These are phyloP conservation scores for Rutidosis leptorrhynchoides DNA, from an alignment of 129 eudicot species.

Conservation along the genomic window DNA sequence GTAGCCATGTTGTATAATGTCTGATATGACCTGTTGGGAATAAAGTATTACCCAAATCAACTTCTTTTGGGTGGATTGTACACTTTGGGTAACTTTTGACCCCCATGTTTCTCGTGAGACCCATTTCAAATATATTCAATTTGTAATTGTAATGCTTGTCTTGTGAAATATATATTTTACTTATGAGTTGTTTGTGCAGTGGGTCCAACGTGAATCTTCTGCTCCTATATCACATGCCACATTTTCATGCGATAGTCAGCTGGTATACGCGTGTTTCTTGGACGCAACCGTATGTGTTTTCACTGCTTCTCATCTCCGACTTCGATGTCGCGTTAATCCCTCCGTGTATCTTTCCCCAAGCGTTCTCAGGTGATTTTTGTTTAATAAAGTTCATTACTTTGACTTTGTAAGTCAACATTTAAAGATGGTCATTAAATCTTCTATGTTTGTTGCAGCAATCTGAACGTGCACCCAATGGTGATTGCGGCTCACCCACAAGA, in stretches of 20 bases:
- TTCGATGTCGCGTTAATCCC: slow-evolving; percentile 77
- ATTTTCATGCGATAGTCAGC: slow-evolving; percentile 89
- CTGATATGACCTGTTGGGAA: too few species aligned
- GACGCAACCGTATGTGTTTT: slow-evolving; percentile 82
- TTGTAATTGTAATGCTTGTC: too few species aligned
- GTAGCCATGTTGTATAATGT: neutral
- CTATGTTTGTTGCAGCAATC: slow-evolving; percentile 39
- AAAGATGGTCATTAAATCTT: neutral
- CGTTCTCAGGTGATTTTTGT: slow-evolving; percentile 17
- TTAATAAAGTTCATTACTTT: neutral
- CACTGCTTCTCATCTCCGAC: slow-evolving; percentile 67
- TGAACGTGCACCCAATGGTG: slow-evolving; percentile 78
- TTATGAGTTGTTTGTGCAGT: slow-evolving; percentile 51
- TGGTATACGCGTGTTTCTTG: slow-evolving; percentile 78
- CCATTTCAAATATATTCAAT: too few species aligned
- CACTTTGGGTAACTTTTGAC: neutral
- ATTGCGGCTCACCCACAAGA: slow-evolving; percentile 96
- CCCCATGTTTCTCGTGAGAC: neutral
- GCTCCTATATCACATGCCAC: slow-evolving; percentile 88
- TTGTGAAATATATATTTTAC: too few species aligned
- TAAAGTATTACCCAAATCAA: neutral
- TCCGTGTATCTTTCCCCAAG: slow-evolving; percentile 72
- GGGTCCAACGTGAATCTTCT: slow-evolving; percentile 74
- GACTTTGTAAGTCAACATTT: neutral
- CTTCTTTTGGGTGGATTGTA: neutral